phyloP scores from a whole-genome alignment of 345 rosid species.

The Eucalyptus tenuipes region DNA sequence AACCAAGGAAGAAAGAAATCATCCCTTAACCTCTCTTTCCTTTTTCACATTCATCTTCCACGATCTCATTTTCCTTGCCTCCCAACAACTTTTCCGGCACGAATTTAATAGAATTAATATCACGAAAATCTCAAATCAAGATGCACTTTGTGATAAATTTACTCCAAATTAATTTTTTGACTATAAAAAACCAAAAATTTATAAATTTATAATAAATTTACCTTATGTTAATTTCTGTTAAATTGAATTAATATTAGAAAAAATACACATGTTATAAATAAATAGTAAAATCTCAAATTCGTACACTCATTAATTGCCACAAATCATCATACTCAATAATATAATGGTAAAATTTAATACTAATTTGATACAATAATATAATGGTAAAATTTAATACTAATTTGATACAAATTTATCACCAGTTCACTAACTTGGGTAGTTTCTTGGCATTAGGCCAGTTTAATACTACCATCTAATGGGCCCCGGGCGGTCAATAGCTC shows the following conservation, averaged over 20 bases:
- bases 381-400: fast-evolving
- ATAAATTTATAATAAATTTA: too few species aligned
- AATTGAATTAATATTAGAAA: too few species aligned
- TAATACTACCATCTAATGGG: too few species aligned
- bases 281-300: too few species aligned
- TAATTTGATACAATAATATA: fast-evolving
- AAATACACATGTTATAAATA: fast-evolving
- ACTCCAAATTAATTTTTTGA: fast-evolving
- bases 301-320: fast-evolving
- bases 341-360: fast-evolving
- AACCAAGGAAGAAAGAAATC: not conserved
- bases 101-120: not conserved
- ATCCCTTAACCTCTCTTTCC: not conserved
- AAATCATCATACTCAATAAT: fast-evolving
- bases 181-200: fast-evolving
- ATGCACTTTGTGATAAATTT: fast-evolving
- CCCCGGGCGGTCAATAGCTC: not conserved
- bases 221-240: too few species aligned
- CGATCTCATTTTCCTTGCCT: not conserved
- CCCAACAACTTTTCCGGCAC: not conserved
- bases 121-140: fast-evolving
- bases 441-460: too few species aligned
- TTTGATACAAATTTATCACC: too few species aligned
- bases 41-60: not conserved
- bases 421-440: too few species aligned